A percentile compares a stretch with the other conserved stretches of the same genome.
These are phyloP conservation scores for Rhipidocladum racemiflorum DNA, from an alignment of 176 grass and related monocot species.

Conservation along the genomic window DNA sequence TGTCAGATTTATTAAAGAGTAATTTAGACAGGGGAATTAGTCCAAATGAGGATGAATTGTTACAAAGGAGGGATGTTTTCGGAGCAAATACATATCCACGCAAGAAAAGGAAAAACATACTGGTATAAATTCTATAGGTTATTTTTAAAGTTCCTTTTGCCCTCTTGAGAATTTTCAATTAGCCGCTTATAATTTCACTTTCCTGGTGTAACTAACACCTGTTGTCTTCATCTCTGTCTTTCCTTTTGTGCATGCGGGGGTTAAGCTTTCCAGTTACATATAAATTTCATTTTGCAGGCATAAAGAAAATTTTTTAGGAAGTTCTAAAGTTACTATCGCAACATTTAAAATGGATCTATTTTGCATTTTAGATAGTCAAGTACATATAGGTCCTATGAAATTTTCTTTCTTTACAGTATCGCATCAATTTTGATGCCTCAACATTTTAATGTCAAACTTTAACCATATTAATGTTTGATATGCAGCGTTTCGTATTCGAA, in stretches of 20 bases:
- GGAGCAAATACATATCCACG: conserved; percentile 77
- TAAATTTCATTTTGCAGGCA: background rate
- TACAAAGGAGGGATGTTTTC: conserved; percentile 51
- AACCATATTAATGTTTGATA: conserved; percentile 28
- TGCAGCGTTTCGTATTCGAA: conserved; percentile 86
- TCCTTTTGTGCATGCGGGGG: background rate
- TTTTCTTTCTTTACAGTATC: background rate
- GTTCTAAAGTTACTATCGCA: background rate
- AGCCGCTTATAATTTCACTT: conserved; percentile 14
- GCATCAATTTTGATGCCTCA: conserved; percentile 1
- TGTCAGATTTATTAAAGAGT: conserved; percentile 70
- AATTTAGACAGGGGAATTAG: conserved; percentile 59
- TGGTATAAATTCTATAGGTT: conserved; percentile 30
- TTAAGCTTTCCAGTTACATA: conserved; percentile 7
- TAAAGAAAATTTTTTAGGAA: background rate
- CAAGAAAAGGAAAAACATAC: conserved; percentile 69
- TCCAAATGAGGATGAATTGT: conserved; percentile 45
- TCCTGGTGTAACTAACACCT: background rate
- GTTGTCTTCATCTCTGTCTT: background rate
- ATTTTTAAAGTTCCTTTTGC: conserved; percentile 15
- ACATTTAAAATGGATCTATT: background rate
- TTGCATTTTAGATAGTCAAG: background rate
- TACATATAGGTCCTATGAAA: background rate
- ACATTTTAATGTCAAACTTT: conserved; percentile 22
- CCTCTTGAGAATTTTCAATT: conserved; percentile 15